Conservation (phyloP, 192 early-diverging fungal genomes). For the Entophlyctis helioformis region DNA sequence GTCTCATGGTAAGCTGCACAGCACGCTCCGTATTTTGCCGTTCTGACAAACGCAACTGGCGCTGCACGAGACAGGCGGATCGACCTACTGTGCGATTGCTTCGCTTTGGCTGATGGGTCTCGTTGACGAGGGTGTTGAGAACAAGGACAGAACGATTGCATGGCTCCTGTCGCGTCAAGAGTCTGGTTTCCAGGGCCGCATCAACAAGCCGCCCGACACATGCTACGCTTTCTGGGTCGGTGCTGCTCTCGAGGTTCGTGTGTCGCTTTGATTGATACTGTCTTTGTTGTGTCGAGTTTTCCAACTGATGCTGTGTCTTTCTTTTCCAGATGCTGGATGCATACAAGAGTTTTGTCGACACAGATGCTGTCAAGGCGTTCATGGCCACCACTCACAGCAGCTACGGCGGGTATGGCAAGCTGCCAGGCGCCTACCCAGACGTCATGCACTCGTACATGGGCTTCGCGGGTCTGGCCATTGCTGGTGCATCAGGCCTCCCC, state of each 20-base stretch:
- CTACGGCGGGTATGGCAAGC: too few relatives aligned
- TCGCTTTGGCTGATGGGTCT: constrained; percentile 60
- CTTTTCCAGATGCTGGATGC: too few relatives aligned
- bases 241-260: constrained; percentile 58
- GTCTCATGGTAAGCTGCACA: constrained; percentile 53
- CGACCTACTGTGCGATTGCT: constrained; percentile 80
- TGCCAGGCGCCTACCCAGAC: too few relatives aligned
- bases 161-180: constrained; percentile 77
- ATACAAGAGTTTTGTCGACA: too few relatives aligned
- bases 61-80: constrained; percentile 44
- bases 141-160: constrained; percentile 34
- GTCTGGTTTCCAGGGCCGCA: constrained; percentile 82
- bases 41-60: neutral
- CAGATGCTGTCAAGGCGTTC: too few relatives aligned
- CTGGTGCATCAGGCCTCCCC: too few relatives aligned
- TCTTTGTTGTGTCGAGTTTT: too few relatives aligned
- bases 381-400: too few relatives aligned
- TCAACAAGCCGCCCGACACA: constrained; percentile 77
- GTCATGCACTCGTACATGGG: too few relatives aligned
- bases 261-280: too few relatives aligned
- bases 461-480: too few relatives aligned
- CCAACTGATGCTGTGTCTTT: too few relatives aligned
- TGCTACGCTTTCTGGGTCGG: constrained; percentile 99
- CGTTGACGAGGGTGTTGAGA: constrained; percentile 15
- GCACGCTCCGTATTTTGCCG: neutral